These are phyloP conservation scores for Metschnikowia vanudenii DNA, from an alignment of 805 yeast species.

Conservation along the genomic window DNA sequence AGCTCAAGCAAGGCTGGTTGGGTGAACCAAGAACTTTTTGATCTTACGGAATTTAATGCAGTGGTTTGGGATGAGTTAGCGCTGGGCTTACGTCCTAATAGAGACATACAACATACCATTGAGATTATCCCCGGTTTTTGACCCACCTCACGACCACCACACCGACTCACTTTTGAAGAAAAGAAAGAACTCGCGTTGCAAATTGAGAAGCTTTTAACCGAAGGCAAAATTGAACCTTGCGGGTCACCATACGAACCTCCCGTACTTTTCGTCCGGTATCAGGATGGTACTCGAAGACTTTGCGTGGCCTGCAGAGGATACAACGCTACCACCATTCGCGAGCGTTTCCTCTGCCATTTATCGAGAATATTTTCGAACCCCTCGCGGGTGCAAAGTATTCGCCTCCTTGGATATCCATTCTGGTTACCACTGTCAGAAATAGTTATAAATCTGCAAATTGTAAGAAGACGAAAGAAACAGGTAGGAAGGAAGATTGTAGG, in stretches of 20 bases:
- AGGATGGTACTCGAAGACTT: conserved; percentile 6
- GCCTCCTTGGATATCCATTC: too few relatives aligned
- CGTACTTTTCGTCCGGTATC: conserved; percentile 7
- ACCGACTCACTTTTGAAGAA: conserved; percentile 3
- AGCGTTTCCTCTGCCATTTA: conserved; percentile 7
- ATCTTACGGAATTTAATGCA: too few relatives aligned
- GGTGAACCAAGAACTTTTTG: too few relatives aligned
- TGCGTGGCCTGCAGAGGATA: conserved; percentile 10
- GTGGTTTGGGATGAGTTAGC: too few relatives aligned
- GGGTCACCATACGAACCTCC: conserved; percentile 10
- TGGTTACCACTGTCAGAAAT: too few relatives aligned
- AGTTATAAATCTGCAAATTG: too few relatives aligned
- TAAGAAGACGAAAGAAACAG: too few relatives aligned
- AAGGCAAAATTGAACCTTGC: conserved; percentile 4
- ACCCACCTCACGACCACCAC: conserved; percentile 1
- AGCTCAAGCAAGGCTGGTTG: too few relatives aligned
- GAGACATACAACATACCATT: conserved; percentile 3
- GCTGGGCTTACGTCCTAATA: too few relatives aligned
- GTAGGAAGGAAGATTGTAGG: too few relatives aligned
- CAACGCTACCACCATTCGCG: conserved; percentile 6
- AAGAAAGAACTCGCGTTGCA: conserved; percentile 3
- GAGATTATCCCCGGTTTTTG: conserved; percentile 1
- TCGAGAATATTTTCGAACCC: conserved; percentile 7
- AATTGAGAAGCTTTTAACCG: not conserved
- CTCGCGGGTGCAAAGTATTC: conserved; percentile 8